Evolutionary conservation across 2,329 filamentous ascomycete species (phyloP).

Genomic region (Aspergillus sp.): DNA sequence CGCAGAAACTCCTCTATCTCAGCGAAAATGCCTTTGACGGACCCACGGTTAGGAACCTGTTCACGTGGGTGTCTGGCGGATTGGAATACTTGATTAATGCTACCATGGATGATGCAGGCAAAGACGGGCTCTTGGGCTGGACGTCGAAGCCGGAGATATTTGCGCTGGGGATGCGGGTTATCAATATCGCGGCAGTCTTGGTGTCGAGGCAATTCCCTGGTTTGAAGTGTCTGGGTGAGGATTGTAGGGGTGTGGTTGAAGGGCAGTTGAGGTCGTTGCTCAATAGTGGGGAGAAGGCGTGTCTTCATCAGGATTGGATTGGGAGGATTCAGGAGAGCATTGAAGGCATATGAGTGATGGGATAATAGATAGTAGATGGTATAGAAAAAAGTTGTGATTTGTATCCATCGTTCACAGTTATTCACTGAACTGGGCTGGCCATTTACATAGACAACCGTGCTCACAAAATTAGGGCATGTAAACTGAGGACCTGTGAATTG

Average conservation of each 20-base stretch:
- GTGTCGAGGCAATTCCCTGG: conserved; percentile 14
- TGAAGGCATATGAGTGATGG: conserved; percentile 8
- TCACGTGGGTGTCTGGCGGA: conserved; percentile 27
- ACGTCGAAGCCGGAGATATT: conserved; percentile 61
- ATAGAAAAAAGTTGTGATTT: conserved; percentile 16
- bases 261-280: conserved; percentile 19
- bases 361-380: neutral
- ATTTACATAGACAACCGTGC: no score
- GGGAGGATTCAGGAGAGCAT: conserved; percentile 17
- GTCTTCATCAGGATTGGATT: conserved; percentile 28
- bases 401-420: neutral
- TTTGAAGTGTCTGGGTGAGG: conserved; percentile 10
- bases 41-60: conserved; percentile 13
- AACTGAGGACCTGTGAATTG: neutral
- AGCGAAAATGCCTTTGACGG: conserved; percentile 15
- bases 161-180: conserved; percentile 31
- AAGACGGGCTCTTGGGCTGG: conserved; percentile 65
- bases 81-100: conserved; percentile 21
- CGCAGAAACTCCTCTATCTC: conserved; percentile 39
- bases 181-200: conserved; percentile 31
- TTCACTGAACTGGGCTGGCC: neutral
- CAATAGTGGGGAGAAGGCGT: conserved; percentile 13
- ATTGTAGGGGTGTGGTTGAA: conserved; percentile 9
- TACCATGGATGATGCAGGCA: conserved; percentile 23
- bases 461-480: neutral